Percentiles rank a stretch among this genome's conserved stretches.
Evolutionary conservation across 108 stramenopile species (phyloP).

Genomic region (Pseudonitzschia multistriata): DNA sequence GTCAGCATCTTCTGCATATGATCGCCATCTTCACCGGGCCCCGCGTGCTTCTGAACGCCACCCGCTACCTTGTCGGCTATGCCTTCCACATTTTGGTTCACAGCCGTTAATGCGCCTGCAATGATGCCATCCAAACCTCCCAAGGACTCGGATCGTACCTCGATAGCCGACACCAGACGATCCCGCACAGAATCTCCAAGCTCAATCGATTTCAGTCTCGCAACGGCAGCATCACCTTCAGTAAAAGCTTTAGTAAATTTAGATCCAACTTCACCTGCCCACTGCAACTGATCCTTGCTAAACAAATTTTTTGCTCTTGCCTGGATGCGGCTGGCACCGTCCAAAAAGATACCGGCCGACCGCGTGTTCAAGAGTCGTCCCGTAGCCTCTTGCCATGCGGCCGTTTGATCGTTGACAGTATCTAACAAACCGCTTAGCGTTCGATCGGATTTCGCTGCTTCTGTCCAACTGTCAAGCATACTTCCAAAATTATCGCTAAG

Average conservation of each 20-base stretch:
- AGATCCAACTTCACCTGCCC: slow-evolving; percentile 61
- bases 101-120: slow-evolving; percentile 66
- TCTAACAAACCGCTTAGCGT: slow-evolving; percentile 58
- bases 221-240: slow-evolving; percentile 87
- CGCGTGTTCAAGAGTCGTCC: slow-evolving; percentile 73
- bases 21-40: slow-evolving; percentile 24
- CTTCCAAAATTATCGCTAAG: slow-evolving; percentile 57
- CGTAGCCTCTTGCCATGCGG: slow-evolving; percentile 80
- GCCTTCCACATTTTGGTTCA: slow-evolving; percentile 26
- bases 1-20: slow-evolving; percentile 54
- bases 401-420: slow-evolving; percentile 69
- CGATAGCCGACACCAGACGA: slow-evolving; percentile 79
- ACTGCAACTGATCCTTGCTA: slow-evolving; percentile 51
- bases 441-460: slow-evolving; percentile 73
- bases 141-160: slow-evolving; percentile 74
- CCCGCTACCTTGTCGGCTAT: slow-evolving; percentile 9
- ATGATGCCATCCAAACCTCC: slow-evolving; percentile 91
- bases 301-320: slow-evolving; percentile 65
- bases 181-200: slow-evolving; percentile 76
- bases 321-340: slow-evolving; percentile 76
- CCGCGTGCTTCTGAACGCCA: slow-evolving; percentile 6
- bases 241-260: slow-evolving; percentile 80
- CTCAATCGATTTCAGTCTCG: slow-evolving; percentile 81
- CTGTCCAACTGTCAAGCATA: slow-evolving; percentile 67
- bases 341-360: slow-evolving; percentile 75